Evolutionary conservation across 2,329 filamentous ascomycete genomes (phyloP).

Genomic region (Xylariaceae sp.): DNA sequence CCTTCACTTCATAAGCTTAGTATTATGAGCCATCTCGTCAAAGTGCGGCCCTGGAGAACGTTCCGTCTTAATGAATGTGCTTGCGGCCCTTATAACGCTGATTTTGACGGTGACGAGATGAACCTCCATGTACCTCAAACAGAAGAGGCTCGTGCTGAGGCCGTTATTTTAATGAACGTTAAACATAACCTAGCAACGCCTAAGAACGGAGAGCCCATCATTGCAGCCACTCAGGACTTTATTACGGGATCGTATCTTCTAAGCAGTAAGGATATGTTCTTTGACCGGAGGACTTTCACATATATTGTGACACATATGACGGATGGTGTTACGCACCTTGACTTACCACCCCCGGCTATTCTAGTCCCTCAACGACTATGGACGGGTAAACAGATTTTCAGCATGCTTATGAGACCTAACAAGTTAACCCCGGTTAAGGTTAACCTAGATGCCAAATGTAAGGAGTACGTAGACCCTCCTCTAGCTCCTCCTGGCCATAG

Average conservation of each 20-base stretch:
- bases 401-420: conserved; percentile 87
- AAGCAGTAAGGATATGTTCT: conserved; percentile 92
- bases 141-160: conserved; percentile 93
- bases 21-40: conserved; percentile 95
- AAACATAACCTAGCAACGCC: conserved; percentile 95
- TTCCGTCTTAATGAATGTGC: conserved; percentile 98
- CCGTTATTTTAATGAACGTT: conserved; percentile 95
- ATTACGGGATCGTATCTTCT: conserved; percentile 93
- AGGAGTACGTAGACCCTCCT: conserved; percentile 63
- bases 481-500: conserved; percentile 61
- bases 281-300: conserved; percentile 84
- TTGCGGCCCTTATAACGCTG: conserved; percentile 96
- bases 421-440: conserved; percentile 80
- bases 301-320: conserved; percentile 96
- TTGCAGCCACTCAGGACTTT: conserved; percentile 99
- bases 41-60: conserved; percentile 92
- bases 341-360: conserved; percentile 85
- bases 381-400: conserved; percentile 98
- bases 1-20: conserved; percentile 97
- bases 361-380: conserved; percentile 85
- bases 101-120: conserved; percentile 99
- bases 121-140: conserved; percentile 98
- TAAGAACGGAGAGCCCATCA: conserved; percentile 97
- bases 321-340: conserved; percentile 75
- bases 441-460: conserved; percentile 92